phyloP scores from a whole-genome alignment of 2,329 filamentous ascomycete species.

The Xylariaceae sp. region DNA sequence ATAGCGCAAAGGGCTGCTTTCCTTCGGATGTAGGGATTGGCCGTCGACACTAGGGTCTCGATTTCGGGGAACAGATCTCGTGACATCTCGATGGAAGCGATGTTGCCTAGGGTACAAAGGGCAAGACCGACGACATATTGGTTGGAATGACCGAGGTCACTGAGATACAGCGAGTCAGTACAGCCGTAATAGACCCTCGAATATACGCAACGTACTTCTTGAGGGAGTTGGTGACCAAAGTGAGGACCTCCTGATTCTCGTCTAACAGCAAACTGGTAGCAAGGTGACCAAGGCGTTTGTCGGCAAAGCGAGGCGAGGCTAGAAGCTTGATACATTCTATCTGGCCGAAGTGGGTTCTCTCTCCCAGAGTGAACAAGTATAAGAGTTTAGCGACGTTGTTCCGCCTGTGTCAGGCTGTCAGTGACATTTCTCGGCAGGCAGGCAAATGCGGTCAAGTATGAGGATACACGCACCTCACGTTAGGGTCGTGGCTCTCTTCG shows the following conservation, averaged over 20 bases:
- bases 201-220: slow-evolving; percentile 67
- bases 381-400: slow-evolving; percentile 99
- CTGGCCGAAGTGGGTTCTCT: slow-evolving; percentile 97
- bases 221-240: slow-evolving; percentile 93
- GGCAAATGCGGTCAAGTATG: slow-evolving; percentile 1
- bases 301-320: slow-evolving; percentile 93
- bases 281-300: slow-evolving; percentile 93
- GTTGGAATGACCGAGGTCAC: slow-evolving; percentile 94
- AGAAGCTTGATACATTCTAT: slow-evolving; percentile 98
- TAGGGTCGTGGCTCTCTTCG: slow-evolving; percentile 91
- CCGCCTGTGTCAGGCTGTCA: slow-evolving; percentile 52
- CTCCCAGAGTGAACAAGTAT: slow-evolving; percentile 95
- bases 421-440: slow-evolving; percentile 4
- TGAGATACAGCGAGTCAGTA: slow-evolving; percentile 31
- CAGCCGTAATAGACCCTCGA: not conserved
- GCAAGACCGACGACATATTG: slow-evolving; percentile 98
- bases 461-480: slow-evolving; percentile 64
- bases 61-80: slow-evolving; percentile 95
- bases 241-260: slow-evolving; percentile 97
- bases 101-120: slow-evolving; percentile 94
- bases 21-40: slow-evolving; percentile 96
- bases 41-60: slow-evolving; percentile 83
- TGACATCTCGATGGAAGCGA: slow-evolving; percentile 97
- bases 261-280: slow-evolving; percentile 94
- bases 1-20: slow-evolving; percentile 99